Evolutionary conservation across 768 basidiomycete genomes (phyloP).

Genomic region (Leccinum broughii): DNA sequence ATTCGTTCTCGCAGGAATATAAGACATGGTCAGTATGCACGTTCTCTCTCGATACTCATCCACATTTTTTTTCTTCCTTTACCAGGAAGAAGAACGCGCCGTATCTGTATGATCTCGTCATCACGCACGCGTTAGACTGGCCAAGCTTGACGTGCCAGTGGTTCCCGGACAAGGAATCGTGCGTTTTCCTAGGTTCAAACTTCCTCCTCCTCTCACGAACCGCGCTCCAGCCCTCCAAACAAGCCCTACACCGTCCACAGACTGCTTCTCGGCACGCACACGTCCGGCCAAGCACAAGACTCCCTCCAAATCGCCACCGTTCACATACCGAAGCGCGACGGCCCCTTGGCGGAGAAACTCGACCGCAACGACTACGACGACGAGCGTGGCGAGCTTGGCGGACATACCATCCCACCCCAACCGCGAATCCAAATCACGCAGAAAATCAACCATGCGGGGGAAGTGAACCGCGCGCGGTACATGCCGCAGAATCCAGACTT

Average conservation of each 20-base stretch:
- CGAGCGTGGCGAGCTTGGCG: conserved; percentile 92
- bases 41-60: not conserved
- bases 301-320: conserved; percentile 95
- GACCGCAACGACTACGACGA: conserved; percentile 84
- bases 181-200: conserved; percentile 31
- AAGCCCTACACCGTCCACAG: conserved; percentile 96
- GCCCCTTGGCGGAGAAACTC: conserved; percentile 71
- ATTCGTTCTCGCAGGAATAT: conserved; percentile 58
- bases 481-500: conserved; percentile 99
- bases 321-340: conserved; percentile 83
- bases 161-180: conserved; percentile 98
- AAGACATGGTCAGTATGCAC: conserved; percentile 68
- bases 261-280: conserved; percentile 95
- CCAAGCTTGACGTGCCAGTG: conserved; percentile 97
- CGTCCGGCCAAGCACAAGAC: conserved; percentile 91
- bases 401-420: conserved; percentile 79
- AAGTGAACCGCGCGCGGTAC: conserved; percentile 96
- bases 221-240: conserved; percentile 65
- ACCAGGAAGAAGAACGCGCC: conserved; percentile 95
- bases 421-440: conserved; percentile 90
- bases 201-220: not conserved
- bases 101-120: conserved; percentile 95
- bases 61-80: not conserved
- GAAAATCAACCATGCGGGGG: conserved; percentile 91
- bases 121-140: conserved; percentile 98